Evolutionary conservation across 2,329 filamentous ascomycete species (phyloP), one percentile per base, ranked within the genome.

Genomic region (Pestalotiopsis sp.): DNA sequence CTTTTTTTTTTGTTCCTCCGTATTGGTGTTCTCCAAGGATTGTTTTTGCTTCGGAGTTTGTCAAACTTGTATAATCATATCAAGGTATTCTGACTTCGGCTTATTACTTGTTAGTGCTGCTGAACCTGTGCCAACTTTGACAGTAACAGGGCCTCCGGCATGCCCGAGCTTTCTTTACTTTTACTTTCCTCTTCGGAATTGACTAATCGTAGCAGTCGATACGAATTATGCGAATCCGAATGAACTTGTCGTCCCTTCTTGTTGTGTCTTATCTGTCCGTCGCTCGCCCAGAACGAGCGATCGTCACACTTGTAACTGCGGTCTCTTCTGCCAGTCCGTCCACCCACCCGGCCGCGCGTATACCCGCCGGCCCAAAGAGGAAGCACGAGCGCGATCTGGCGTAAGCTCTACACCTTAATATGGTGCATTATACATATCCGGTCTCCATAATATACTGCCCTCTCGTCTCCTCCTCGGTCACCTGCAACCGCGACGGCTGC

Each of bases 381-480:
- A 66, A 66, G 64, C 22, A 58, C 38, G 35, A 66, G 64, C 64
- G 55, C 40, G n/a, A 35, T 35, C 30, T 35, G 30, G 30, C 40
- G 13, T 59, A 30, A 66, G 35, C 26, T 40, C 17, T 59, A 61
- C 58, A 61, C 58, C 58, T 61, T 61, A 61, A 65, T 56, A 65
- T 10, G n/a, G 35, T 11, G 35, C 30, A 44, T 30, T 65, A 65
- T 65, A 65, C 58, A n/a, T 61, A 58, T 35, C 30, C 7, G 6
- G 30, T 35, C 30, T 35, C 30, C 56, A 20, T 52, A 52, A 17
- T 52, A 2, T 17, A n/a, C 17, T 52, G 14, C 14, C 44, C 44
- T 52, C 44, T n/a, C n/a, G 17, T 52, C 56, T 22, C 56, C 20
- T 58, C 14, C 26, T 58, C 17, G 20, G 17, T 6, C 44, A 52